Evolutionary conservation across 2,329 filamentous ascomycete species (phyloP).

Genomic region (Penicillium sp.): DNA sequence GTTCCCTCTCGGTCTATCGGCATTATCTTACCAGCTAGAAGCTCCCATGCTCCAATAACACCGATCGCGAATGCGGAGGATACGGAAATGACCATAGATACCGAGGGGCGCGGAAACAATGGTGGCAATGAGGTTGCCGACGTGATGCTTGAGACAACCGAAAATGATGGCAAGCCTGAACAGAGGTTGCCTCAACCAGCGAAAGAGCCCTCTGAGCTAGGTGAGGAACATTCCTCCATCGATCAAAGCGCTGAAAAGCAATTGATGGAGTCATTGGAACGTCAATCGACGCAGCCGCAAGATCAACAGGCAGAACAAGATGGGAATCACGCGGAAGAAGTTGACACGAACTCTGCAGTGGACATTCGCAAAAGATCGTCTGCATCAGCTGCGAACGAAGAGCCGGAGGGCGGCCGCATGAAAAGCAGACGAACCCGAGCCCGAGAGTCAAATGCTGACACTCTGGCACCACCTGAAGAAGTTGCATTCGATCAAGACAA

Average conservation of each 20-base stretch:
- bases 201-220: conserved; percentile 18
- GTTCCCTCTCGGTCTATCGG: conserved; percentile 41
- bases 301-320: conserved; percentile 24
- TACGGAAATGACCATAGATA: conserved; percentile 12
- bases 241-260: conserved; percentile 39
- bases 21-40: conserved; percentile 40
- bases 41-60: conserved; percentile 22
- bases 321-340: conserved; percentile 25
- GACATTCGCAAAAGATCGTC: conserved; percentile 58
- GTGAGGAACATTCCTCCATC: conserved; percentile 34
- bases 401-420: conserved; percentile 55
- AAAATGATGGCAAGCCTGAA: conserved; percentile 11
- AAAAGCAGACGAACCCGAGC: conserved; percentile 62
- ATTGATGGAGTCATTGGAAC: conserved; percentile 37
- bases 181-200: conserved; percentile 6
- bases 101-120: conserved; percentile 4
- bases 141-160: conserved; percentile 14
- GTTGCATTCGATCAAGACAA: conserved; percentile 52
- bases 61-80: conserved; percentile 16
- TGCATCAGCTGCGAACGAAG: conserved; percentile 58
- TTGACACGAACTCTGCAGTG: conserved; percentile 35
- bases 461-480: conserved; percentile 45
- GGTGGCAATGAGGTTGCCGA: conserved; percentile 16
- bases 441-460: conserved; percentile 55
- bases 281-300: conserved; percentile 24